Evolutionary conservation across 108 stramenopile genomes (phyloP), one percentile per base, ranked within the genome.

Genomic region (Stephanodiscus minutulus): DNA sequence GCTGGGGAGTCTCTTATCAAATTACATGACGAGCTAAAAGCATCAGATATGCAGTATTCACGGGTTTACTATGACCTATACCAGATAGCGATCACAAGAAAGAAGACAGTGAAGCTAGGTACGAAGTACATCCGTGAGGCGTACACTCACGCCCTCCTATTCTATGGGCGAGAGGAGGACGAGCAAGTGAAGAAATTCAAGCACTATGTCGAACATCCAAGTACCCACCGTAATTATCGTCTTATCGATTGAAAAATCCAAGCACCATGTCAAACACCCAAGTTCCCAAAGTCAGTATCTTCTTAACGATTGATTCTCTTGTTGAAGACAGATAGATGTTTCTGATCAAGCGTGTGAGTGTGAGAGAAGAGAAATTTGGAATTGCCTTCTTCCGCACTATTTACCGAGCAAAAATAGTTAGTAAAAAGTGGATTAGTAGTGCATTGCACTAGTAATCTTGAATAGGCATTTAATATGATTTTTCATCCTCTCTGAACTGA

Each of bases 41-140:
- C 24, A 48, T 64, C 62, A 41, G 62, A 64, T 43, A 64, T 41
- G 62, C 21, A 22, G 13, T 64, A 64, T 28, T 24, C 31, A 17
- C 37, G 62, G 5, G 28, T 28, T 37, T 64, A 64, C 62, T 64
- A 64, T 64, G 62, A 64, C 62, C 62, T 64, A 0, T 49, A 22
- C 27, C 39, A 64, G 28, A 25, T 64, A 24, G 48, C 62, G 7
- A 64, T 64, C 10, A 25, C 62, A 15, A 64, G 25, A 64, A 37
- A 25, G 47, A 46, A 43, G 36, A 43, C 62, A 41, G 39, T 49
- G 27, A 64, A 48, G 31, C 2, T 28, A 64, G 62, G 62, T 25
- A 24, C 24, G 7, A 48, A 25, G 33, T 64, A 43, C 28, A 64
- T 64, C 25, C 24, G 10, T 7, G 7, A 12, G 25, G 62, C 31